phyloP scores from a whole-genome alignment of 495 filamentous ascomycete species.

The Daldinia decipiens region DNA sequence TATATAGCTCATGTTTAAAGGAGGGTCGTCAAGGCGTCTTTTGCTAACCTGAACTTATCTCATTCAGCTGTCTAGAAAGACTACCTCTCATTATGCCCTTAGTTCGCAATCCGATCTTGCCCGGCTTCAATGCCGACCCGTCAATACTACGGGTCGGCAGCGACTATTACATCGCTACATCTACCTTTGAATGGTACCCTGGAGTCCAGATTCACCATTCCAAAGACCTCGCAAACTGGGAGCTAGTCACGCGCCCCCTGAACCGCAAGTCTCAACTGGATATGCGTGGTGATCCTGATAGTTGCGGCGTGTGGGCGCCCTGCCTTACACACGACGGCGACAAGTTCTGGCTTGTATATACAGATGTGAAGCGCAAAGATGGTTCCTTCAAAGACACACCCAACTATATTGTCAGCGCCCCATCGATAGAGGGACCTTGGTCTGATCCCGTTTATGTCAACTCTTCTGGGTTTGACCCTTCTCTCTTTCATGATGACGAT shows the following conservation, averaged over 20 bases:
- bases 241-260: slow-evolving; percentile 67
- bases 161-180: slow-evolving; percentile 71
- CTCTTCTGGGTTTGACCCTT: slow-evolving; percentile 66
- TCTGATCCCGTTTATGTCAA: slow-evolving; percentile 65
- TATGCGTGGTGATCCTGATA: slow-evolving; percentile 67
- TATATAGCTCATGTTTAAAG: not conserved
- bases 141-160: slow-evolving; percentile 65
- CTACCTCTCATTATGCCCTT: slow-evolving; percentile 50
- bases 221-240: slow-evolving; percentile 67
- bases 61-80: not conserved
- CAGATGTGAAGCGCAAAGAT: slow-evolving; percentile 67
- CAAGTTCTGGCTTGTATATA: slow-evolving; percentile 67
- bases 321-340: slow-evolving; percentile 67
- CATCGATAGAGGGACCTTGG: slow-evolving; percentile 63
- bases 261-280: slow-evolving; percentile 68
- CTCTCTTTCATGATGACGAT: slow-evolving; percentile 67
- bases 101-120: slow-evolving; percentile 68
- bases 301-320: slow-evolving; percentile 72
- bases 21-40: not conserved
- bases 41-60: not conserved
- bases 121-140: slow-evolving; percentile 72
- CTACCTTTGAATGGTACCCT: slow-evolving; percentile 71
- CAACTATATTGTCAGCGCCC: slow-evolving; percentile 63
- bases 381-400: slow-evolving; percentile 65
- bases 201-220: slow-evolving; percentile 69